Evolutionary conservation across 805 yeast genomes (phyloP), one percentile per base, ranked within the genome.

Genomic region (Saccharomycopsis lassenensis): DNA sequence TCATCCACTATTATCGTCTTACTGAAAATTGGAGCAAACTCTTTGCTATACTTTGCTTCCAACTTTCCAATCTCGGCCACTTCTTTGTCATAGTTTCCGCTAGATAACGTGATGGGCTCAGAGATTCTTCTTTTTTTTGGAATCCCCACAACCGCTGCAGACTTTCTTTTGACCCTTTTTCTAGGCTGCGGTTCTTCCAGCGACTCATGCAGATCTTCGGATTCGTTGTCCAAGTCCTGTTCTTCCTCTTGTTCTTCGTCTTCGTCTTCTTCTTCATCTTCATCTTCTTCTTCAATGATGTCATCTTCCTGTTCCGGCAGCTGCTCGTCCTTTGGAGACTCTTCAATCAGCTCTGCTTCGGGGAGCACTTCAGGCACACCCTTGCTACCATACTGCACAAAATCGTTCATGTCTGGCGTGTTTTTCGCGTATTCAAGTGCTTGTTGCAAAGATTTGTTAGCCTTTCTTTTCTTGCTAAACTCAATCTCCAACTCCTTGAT

Each of bases 381-480:
- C 47, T 56, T 51, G 38, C 62, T 59, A 17, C 63, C 68, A 54
- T 48, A 62, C 27, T 49, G 48, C 7, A 61, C 62, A 43, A 67
- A 63, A 20, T 62, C 72, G 24, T 67, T 71, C 12, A 62, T 51
- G 12, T 56, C 55, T 1, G 73, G 67, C 2, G 77, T 71, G 24
- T 69, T 67, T 19, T 59, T 49, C 1, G 84, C 76, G 48, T 73
- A 61, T 41, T 63, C 56, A 49, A 71, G 75, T 1, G 81, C 81
- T 33, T 53, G 53, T 33, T 57, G 60, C 33, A 74, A 62, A 16
- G 63, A 48, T 37, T 63, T 67, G 48, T 68, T 62, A 46, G 60
- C 58, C 48, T 65, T 57, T 44, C 59, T 58, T 48, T 50, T 29
- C 35, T 32, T 36, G 19, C 36, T 10, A 7, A 19, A 18, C 6